Evolutionary conservation across 257 asterid species (phyloP), one percentile per base, ranked within the genome.

Genomic region (Apocynum venetum): DNA sequence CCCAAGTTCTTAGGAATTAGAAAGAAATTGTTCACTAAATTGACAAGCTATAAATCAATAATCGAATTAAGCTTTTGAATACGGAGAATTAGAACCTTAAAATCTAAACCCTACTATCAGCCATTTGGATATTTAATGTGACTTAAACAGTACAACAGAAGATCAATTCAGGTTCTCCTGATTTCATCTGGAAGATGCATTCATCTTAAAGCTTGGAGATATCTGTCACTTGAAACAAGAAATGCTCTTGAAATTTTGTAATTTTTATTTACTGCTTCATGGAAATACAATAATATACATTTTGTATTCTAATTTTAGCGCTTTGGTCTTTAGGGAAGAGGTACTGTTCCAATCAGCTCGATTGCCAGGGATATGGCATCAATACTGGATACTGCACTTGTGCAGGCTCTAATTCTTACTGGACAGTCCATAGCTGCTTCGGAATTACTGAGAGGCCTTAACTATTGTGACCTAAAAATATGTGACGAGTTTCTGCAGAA

Each of bases 321-420:
- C 75, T 67, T 46, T 84, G 47, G 19, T 75, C 72, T 76, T 60
- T 74, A 96, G 99, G 97, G 90, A 61, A 91, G 96, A 80, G 76
- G 83, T 79, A 84, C 78, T 79, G 67, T 79, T 70, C 82, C 93
- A 56, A 85, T 91, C 85, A 91, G 96, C 83, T 96, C 98, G 77
- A 88, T 89, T 82, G 97, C 99, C 51, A 89, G 99, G 89, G 99
- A 91, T 82, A 87, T 90, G 90, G 99, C 98, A 61, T 91, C 98
- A 57, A 89, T 89, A 73, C 91, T 93, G 79, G 98, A 96, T 85
- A 96, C 99, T 6, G 97, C 94, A 43, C 84, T 93, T 76, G 93
- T 96, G 72, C 98, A 96, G 85, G 97, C 96, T 61, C 90, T 91
- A 82, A 71, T 89, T 73, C 83, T 96, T 86, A 91, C 99, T 71